These are phyloP conservation scores for Rubroboletus satanas DNA, from an alignment of 768 basidiomycete genomes.

Conservation along the genomic window DNA sequence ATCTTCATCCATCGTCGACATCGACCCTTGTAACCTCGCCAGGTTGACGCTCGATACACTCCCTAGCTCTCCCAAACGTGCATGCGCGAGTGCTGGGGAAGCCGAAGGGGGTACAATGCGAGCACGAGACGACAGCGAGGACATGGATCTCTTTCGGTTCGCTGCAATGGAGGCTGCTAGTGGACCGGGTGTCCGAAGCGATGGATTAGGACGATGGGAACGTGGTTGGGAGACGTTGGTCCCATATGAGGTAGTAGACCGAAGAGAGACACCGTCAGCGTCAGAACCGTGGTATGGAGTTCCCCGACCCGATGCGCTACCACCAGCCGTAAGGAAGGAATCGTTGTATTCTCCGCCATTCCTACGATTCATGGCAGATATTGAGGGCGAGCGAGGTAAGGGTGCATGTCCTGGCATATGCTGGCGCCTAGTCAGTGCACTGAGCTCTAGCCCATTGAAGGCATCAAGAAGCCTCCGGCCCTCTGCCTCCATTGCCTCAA, in stretches of 20 bases:
- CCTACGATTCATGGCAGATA: constrained; percentile 24
- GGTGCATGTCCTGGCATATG: constrained; percentile 18
- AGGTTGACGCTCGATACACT: constrained; percentile 51
- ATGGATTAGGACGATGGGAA: constrained; percentile 40
- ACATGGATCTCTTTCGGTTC: constrained; percentile 56
- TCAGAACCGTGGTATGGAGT: constrained; percentile 37
- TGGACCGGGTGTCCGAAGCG: constrained; percentile 34
- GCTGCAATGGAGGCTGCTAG: constrained; percentile 30
- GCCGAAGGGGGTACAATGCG: constrained; percentile 35
- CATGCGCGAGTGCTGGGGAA: constrained; percentile 28
- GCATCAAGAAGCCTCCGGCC: constrained; percentile 69
- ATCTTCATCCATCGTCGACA: constrained; percentile 32
- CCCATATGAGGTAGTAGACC: constrained; percentile 48
- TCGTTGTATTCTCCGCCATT: constrained; percentile 27
- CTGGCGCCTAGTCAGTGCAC: constrained; percentile 47
- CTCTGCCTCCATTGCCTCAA: constrained; percentile 67
- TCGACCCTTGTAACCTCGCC: constrained; percentile 35
- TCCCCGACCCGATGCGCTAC: constrained; percentile 28
- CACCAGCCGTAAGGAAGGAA: constrained; percentile 21
- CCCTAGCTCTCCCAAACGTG: constrained; percentile 31
- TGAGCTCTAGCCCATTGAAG: constrained; percentile 75
- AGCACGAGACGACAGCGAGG: constrained; percentile 54
- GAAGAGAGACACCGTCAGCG: constrained; percentile 49
- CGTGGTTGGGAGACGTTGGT: constrained; percentile 47
- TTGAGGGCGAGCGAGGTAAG: constrained; percentile 29